These are phyloP conservation scores for Fusarium sulawesiense DNA, from an alignment of 2,329 filamentous ascomycete genomes.

Conservation along the genomic window DNA sequence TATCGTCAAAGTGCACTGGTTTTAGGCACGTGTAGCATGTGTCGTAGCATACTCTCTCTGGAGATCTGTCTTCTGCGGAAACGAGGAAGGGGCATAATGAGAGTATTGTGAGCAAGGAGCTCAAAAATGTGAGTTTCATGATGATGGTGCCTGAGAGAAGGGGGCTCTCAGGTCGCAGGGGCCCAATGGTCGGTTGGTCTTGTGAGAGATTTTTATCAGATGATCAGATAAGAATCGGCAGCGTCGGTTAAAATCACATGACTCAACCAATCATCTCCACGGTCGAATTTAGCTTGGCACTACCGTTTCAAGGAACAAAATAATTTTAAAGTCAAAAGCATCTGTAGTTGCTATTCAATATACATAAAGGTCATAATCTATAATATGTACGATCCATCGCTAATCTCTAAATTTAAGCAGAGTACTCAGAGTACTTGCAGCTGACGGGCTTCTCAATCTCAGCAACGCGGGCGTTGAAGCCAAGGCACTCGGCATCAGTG, in stretches of 20 bases:
- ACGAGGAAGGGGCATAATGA: not conserved
- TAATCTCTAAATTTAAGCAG: not conserved
- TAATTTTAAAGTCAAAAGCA: not conserved
- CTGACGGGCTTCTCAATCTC: conserved; percentile 46
- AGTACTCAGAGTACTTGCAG: conserved; percentile 50
- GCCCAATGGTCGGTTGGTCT: not conserved
- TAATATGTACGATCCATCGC: not conserved
- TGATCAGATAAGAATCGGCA: conserved; percentile 44
- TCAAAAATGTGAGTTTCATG: conserved; percentile 31
- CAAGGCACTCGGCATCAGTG: conserved; percentile 52
- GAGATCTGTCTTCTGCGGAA: conserved; percentile 10
- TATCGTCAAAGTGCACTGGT: conserved; percentile 50
- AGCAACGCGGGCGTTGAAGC: conserved; percentile 49
- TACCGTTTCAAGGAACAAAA: not conserved
- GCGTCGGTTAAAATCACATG: conserved; percentile 20
- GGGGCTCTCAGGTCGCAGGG: not conserved
- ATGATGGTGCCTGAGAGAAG: not conserved
- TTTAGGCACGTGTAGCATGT: conserved; percentile 49
- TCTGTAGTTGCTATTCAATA: not conserved
- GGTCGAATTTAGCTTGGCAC: not conserved
- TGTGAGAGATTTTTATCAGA: conserved; percentile 46
- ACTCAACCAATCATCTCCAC: not conserved
- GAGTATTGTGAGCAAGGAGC: not conserved
- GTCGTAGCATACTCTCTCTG: conserved; percentile 48
- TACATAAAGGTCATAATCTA: not conserved